Base-by-base conservation (phyloP, 2,329 filamentous ascomycete genomes). In the Stromatinia cepivora region DNA sequence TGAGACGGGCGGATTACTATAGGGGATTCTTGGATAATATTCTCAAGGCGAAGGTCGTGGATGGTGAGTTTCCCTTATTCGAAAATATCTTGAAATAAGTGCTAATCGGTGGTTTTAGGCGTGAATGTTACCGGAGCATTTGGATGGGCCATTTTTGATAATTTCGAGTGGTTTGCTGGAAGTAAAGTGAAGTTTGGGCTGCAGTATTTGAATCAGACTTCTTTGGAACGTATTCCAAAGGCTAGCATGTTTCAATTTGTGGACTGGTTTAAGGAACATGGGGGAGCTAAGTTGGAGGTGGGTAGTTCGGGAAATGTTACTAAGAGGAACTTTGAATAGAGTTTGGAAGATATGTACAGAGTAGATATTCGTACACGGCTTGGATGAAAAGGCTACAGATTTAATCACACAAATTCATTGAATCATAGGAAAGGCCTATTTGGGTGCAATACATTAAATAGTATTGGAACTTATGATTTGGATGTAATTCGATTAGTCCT, bases 101-200 rank as follows among this genome's bases (percentile, higher is more conserved):
- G 34, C 54, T 58, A 42, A 58, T 42, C 34, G 11, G 6, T 42
- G 22, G 9, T n/a, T 0, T n/a, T 28, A 74, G 73, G 89, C 34
- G 91, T 94, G 65, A 87, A 94, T 75, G 90, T 94, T 67, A 85
- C 86, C 74, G 92, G 89, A 9, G 95, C 94, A 80, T 88, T 94
- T 82, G 92, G 90, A n/a, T 96, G 92, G 92, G 92, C 89, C 77
- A 85, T 96, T 71, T 86, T 94, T 84, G 92, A 96, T 65, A 76
- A 76, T 54, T 72, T 76, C 36, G 76, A 77, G 62, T 77, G 76
- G 75, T 90, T 91, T 39, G 25, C 59, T 5, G 75, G 75, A 4
- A 71, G 45, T 39, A 67, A 68, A 13, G 72, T 73, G 3, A 76
- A 73, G 34, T 76, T 76, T 57, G 75, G 75, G 1, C 3, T 76